Percentiles rank a stretch among this genome's conserved stretches.
These are phyloP conservation scores for Puccinia horiana DNA, from an alignment of 1,284 basidiomycete species.

Conservation along the genomic window DNA sequence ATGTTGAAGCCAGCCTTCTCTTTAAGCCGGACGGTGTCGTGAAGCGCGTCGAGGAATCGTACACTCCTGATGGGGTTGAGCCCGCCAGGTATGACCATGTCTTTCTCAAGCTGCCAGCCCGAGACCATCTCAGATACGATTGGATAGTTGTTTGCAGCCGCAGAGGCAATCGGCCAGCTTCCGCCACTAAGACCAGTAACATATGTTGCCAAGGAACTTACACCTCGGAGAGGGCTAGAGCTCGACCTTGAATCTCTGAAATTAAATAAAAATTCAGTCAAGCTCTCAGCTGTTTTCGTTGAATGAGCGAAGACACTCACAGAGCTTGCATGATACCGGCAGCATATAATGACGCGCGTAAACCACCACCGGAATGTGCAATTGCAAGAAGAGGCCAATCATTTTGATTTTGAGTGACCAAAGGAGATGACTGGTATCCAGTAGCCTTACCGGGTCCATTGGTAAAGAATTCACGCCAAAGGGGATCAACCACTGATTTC, in stretches of 20 bases:
- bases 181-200: conserved; percentile 57
- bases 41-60: conserved; percentile 8
- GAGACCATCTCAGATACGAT: background rate
- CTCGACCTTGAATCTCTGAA: conserved; percentile 18
- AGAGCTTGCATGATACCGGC: conserved; percentile 38
- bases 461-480: conserved; percentile 19
- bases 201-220: conserved; percentile 56
- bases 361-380: conserved; percentile 41
- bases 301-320: background rate
- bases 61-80: background rate
- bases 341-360: conserved; percentile 30
- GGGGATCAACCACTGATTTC: background rate
- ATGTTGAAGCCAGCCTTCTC: conserved; percentile 7
- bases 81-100: conserved; percentile 28
- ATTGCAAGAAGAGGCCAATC: conserved; percentile 22
- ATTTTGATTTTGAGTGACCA: background rate
- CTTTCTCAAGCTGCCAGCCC: conserved; percentile 22
- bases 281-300: background rate
- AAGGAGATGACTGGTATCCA: conserved; percentile 5
- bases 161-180: conserved; percentile 54
- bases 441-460: conserved; percentile 33
- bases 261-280: background rate
- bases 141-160: conserved; percentile 55
- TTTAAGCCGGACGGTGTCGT: conserved; percentile 4
- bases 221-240: conserved; percentile 53